Conservation (phyloP, 306 rosid genomes). For the Crotalaria pallida region DNA sequence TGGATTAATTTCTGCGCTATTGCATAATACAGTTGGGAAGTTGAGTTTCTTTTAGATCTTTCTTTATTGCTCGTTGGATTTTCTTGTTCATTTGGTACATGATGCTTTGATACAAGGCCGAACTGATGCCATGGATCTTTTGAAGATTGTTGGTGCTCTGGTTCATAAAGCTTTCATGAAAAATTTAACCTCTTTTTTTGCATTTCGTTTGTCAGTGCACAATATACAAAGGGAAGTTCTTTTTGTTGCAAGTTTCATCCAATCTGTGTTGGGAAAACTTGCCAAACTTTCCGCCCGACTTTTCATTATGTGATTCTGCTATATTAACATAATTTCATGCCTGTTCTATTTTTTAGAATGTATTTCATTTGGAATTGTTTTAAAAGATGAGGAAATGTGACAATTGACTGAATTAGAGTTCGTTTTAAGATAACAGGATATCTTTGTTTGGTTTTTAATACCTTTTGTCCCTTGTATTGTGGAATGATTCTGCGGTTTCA, state of each 20-base stretch:
- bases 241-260: conserved; percentile 4
- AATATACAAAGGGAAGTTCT: background rate
- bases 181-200: background rate
- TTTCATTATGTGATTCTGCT: background rate
- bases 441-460: background rate
- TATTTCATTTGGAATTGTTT: conserved; percentile 4
- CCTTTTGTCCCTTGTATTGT: background rate
- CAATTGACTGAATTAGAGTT: background rate
- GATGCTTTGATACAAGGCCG: conserved; percentile 23
- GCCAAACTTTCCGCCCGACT: background rate
- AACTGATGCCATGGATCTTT: background rate
- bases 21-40: conserved; percentile 1
- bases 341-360: background rate
- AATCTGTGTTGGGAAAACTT: conserved; percentile 1
- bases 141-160: conserved; percentile 1
- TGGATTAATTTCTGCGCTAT: conserved; percentile 9
- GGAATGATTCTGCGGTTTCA: background rate
- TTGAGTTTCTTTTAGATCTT: conserved; percentile 13
- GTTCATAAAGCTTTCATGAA: background rate
- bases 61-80: background rate
- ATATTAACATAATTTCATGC: background rate
- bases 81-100: conserved; percentile 14
- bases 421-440: background rate
- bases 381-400: conserved; percentile 13
- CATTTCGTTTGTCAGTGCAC: background rate